A percentile compares a stretch with the other conserved stretches of the same genome.
Evolutionary conservation across 352 stramenopile genomes (phyloP).

Genomic region (Pythium phragmiticola): DNA sequence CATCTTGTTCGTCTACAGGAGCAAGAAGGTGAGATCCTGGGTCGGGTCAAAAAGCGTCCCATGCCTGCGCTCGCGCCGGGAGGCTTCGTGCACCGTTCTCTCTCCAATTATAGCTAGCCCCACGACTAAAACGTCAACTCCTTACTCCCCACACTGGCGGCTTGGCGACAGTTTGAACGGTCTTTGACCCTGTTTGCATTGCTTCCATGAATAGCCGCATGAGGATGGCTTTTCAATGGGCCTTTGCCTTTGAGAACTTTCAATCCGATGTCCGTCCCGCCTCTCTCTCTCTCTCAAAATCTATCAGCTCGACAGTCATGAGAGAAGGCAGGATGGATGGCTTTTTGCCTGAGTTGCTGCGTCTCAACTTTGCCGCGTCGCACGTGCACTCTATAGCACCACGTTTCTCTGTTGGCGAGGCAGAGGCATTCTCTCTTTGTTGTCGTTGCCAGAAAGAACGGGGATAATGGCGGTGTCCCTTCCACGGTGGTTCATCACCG

Average conservation of each 20-base stretch:
- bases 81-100: no score
- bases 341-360: not conserved
- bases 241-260: not conserved
- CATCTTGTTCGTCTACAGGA: no score
- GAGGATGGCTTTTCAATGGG: not conserved
- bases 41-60: no score
- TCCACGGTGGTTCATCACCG: not conserved
- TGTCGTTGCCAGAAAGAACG: not conserved
- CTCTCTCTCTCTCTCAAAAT: not conserved
- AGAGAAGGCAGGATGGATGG: not conserved
- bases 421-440: not conserved
- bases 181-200: no score
- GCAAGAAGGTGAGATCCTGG: no score
- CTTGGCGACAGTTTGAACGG: no score
- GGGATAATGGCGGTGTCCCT: not conserved
- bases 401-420: not conserved
- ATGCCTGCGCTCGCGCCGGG: no score
- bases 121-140: no score
- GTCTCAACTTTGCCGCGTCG: not conserved
- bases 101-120: no score
- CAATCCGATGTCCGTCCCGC: not conserved
- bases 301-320: not conserved
- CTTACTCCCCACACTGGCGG: no score
- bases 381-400: conserved; percentile 2
- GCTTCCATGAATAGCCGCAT: no score